phyloP scores from a whole-genome alignment of 169 alveolate genomes.

The Babesia gibsoni region DNA sequence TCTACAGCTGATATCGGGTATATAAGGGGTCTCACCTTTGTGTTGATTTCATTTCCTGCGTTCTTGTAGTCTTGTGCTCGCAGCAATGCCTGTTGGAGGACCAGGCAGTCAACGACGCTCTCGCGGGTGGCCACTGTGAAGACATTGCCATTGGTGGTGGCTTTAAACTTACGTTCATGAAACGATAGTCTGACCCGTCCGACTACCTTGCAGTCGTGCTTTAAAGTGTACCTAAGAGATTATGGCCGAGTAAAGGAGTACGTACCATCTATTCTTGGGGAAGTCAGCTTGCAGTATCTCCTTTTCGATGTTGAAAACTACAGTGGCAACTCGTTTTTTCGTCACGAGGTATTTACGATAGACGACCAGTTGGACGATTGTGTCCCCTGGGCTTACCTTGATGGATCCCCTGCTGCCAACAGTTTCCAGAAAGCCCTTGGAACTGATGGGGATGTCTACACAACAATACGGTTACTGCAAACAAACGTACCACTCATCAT shows the following conservation, averaged over 20 bases:
- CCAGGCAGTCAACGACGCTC: conserved; percentile 48
- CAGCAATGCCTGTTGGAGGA: conserved; percentile 57
- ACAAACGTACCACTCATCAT: conserved; percentile 22
- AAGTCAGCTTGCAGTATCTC: conserved; percentile 23
- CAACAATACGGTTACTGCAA: background rate
- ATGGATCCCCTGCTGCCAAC: conserved; percentile 48
- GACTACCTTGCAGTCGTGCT: background rate
- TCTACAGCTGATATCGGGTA: background rate
- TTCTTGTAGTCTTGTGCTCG: conserved; percentile 50
- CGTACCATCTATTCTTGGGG: conserved; percentile 52
- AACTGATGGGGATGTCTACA: conserved; percentile 36
- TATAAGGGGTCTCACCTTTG: conserved; percentile 8
- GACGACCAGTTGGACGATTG: conserved; percentile 1
- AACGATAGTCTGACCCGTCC: conserved; percentile 47
- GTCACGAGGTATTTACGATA: conserved; percentile 45
- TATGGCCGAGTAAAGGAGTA: background rate
- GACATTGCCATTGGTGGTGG: background rate
- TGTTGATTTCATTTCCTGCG: conserved; percentile 16
- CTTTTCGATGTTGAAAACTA: conserved; percentile 26
- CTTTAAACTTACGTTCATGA: conserved; percentile 1
- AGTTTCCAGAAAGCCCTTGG: conserved; percentile 21
- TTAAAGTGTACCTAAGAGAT: conserved; percentile 28
- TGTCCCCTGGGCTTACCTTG: conserved; percentile 29
- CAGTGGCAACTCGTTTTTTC: background rate
- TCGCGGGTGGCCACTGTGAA: conserved; percentile 6